A percentile compares a stretch with the other conserved stretches of the same genome.
phyloP scores from a whole-genome alignment of 73 alveolate species.

The Diophrys appendiculata region DNA sequence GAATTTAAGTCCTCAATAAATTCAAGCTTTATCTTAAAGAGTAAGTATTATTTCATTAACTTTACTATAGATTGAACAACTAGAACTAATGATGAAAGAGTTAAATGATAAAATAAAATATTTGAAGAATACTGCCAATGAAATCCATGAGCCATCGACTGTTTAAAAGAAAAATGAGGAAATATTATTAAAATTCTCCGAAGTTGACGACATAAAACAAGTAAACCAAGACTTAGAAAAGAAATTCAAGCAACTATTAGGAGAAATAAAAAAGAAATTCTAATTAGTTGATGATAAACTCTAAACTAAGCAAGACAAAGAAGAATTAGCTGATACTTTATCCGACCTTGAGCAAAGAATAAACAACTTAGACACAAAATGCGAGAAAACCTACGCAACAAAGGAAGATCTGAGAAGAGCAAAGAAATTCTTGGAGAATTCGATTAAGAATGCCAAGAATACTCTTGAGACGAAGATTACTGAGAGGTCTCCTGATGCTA shows the following conservation, averaged over 20 bases:
- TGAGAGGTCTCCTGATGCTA: too few species aligned
- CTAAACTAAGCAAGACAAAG: not conserved
- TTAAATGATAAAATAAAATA: not conserved
- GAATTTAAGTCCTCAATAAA: not conserved
- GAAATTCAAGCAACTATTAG: not conserved
- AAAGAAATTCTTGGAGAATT: conserved; percentile 50
- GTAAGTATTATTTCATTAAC: not conserved
- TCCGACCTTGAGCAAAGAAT: not conserved
- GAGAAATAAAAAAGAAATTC: not conserved
- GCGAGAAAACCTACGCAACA: not conserved
- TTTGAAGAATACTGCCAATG: too few species aligned
- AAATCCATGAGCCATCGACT: too few species aligned
- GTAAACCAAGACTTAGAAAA: not conserved
- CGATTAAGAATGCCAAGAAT: too few species aligned
- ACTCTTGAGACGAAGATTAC: too few species aligned
- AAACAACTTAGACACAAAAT: not conserved
- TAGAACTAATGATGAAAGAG: not conserved
- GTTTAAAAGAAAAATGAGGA: too few species aligned
- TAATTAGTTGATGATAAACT: not conserved
- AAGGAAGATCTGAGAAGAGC: conserved; percentile 59
- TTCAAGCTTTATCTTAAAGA: not conserved
- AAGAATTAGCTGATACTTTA: not conserved
- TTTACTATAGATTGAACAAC: not conserved
- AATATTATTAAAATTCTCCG: too few species aligned
- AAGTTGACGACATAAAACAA: too few species aligned